Conservation (phyloP, 2,329 filamentous ascomycete genomes). For the Beauveria rudraprayagi region DNA sequence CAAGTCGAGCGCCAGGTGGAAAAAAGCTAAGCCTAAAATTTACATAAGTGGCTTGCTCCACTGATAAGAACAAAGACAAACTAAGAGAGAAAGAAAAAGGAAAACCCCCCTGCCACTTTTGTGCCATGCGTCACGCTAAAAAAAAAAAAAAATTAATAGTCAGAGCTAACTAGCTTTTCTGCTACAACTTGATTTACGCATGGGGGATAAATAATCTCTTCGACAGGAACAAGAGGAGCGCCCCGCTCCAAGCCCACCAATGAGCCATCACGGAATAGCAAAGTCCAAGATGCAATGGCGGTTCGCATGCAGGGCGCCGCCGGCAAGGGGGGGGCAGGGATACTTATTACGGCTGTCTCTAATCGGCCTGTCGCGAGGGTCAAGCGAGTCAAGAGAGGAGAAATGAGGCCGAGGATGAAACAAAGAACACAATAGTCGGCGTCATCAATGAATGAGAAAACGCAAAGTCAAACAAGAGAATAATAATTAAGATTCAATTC, state of each 20-base stretch:
- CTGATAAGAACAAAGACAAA: constrained; percentile 2
- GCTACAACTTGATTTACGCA: background rate
- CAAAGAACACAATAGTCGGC: background rate
- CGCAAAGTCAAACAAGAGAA: background rate
- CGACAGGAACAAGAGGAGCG: background rate
- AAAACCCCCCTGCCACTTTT: no score
- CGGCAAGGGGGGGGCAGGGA: no score
- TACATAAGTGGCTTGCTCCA: constrained; percentile 1
- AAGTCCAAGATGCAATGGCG: background rate
- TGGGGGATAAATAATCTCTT: background rate
- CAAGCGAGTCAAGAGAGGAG: background rate
- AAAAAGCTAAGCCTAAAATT: no score
- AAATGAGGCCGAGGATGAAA: background rate
- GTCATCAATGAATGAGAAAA: background rate
- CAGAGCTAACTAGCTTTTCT: no score
- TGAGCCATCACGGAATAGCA: background rate
- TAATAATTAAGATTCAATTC: background rate
- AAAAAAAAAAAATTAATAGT: no score
- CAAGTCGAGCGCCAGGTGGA: no score
- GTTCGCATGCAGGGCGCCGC: no score
- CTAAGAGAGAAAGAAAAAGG: background rate
- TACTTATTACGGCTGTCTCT: background rate
- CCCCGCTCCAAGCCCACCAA: background rate
- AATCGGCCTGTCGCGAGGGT: background rate
- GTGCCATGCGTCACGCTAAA: background rate